Conservation (phyloP, 495 filamentous ascomycete genomes). For the Neurospora sp. region DNA sequence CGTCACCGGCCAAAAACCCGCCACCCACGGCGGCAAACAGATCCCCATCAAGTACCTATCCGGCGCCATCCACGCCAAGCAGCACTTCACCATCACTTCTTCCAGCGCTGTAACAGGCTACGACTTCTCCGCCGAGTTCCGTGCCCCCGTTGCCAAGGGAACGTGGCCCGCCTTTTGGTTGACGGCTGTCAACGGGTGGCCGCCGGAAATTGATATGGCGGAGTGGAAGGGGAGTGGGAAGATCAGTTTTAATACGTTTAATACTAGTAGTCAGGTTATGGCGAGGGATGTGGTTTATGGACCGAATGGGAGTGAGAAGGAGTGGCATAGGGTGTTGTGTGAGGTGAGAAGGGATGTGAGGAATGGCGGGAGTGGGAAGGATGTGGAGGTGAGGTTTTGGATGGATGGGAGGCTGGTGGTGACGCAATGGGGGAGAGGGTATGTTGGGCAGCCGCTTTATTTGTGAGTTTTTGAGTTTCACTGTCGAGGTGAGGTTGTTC, state of each 20-base stretch:
- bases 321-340: conserved; percentile 41
- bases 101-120: conserved; percentile 21
- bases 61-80: conserved; percentile 38
- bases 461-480: conserved; percentile 22
- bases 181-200: conserved; percentile 51
- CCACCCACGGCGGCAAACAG: conserved; percentile 33
- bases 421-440: conserved; percentile 42
- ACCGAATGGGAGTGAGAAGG: conserved; percentile 33
- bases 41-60: conserved; percentile 46
- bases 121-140: conserved; percentile 43
- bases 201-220: conserved; percentile 52
- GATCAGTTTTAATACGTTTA: conserved; percentile 54
- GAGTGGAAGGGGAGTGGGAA: conserved; percentile 55
- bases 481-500: background rate
- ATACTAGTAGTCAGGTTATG: conserved; percentile 38
- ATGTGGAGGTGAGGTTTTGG: conserved; percentile 44
- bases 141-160: conserved; percentile 39
- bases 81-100: conserved; percentile 31
- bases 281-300: conserved; percentile 30
- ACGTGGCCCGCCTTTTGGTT: conserved; percentile 59
- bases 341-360: conserved; percentile 27
- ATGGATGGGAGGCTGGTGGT: conserved; percentile 40
- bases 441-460: conserved; percentile 39
- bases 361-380: conserved; percentile 25
- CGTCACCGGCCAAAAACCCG: conserved; percentile 33